phyloP scores from a whole-genome alignment of 306 rosid species.

The Cotoneaster glaucophyllus region DNA sequence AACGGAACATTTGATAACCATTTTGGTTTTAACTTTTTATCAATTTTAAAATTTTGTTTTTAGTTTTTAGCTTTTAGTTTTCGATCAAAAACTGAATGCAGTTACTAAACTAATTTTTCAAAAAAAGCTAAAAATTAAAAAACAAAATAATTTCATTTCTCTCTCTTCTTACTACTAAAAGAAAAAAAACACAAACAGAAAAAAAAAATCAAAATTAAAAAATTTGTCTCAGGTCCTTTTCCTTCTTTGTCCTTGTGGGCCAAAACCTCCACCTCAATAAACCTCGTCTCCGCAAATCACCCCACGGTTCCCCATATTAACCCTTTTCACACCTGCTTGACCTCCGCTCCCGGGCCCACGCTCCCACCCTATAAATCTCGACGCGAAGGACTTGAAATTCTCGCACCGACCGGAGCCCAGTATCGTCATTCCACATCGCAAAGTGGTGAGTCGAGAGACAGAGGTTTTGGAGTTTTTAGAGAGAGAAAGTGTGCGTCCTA shows the following conservation, averaged over 20 bases:
- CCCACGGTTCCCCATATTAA: background rate
- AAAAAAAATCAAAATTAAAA: background rate
- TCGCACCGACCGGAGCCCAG: slow-evolving; percentile 1
- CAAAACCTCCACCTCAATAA: background rate
- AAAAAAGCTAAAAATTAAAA: too few species aligned
- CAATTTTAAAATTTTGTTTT: too few species aligned
- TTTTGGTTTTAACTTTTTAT: too few species aligned
- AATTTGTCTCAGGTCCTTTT: background rate
- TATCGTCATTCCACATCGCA: background rate
- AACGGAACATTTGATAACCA: too few species aligned
- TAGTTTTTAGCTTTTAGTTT: too few species aligned
- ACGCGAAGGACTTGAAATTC: background rate
- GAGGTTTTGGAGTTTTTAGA: background rate
- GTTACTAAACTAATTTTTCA: too few species aligned
- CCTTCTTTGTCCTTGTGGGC: background rate
- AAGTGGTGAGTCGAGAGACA: background rate
- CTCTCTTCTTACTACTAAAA: background rate
- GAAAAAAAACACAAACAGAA: background rate
- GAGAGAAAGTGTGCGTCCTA: background rate
- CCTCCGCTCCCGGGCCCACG: background rate
- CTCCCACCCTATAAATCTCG: background rate
- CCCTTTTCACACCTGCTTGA: background rate
- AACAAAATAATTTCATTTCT: background rate
- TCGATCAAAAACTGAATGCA: too few species aligned
- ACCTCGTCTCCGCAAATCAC: background rate